Percentiles rank a stretch among this genome's conserved stretches.
Conservation (phyloP, 2,329 filamentous ascomycete species). For the Pseudohalonectria lignicola region DNA sequence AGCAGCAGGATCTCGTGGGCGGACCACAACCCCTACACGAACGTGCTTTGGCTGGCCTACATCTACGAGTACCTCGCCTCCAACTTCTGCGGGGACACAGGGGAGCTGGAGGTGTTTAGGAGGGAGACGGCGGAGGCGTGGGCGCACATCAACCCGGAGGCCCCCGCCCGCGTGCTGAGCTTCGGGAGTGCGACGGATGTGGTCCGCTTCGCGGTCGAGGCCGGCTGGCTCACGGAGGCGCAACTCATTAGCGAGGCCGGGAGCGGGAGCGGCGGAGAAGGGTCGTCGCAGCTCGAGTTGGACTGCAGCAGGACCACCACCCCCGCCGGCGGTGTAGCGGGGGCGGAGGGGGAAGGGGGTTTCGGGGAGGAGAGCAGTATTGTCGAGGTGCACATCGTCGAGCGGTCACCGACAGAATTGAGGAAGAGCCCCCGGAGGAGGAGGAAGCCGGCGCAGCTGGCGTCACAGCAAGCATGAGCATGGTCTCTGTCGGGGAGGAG, state of each 20-base stretch:
- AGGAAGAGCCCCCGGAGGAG: too few species aligned
- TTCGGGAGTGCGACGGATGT: slow-evolving; percentile 46
- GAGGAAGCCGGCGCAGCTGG: too few species aligned
- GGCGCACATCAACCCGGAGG: slow-evolving; percentile 40
- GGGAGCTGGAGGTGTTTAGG: slow-evolving; percentile 33
- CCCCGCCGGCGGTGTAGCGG: neutral
- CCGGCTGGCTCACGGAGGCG: slow-evolving; percentile 43
- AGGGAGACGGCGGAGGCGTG: slow-evolving; percentile 40
- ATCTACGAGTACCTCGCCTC: slow-evolving; percentile 41
- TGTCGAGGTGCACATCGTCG: slow-evolving; percentile 8
- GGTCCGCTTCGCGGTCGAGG: slow-evolving; percentile 44
- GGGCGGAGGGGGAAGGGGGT: neutral
- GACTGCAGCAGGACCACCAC: slow-evolving; percentile 1
- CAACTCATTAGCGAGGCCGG: slow-evolving; percentile 27
- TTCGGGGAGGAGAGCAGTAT: too few species aligned
- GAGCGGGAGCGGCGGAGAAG: slow-evolving; percentile 11
- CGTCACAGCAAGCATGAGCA: too few species aligned
- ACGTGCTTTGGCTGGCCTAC: slow-evolving; percentile 55
- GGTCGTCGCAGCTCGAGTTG: neutral
- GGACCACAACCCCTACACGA: slow-evolving; percentile 47
- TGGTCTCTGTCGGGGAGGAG: too few species aligned
- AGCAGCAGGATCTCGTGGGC: slow-evolving; percentile 42
- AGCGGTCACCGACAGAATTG: too few species aligned
- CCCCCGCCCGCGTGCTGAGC: slow-evolving; percentile 31
- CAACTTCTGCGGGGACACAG: slow-evolving; percentile 35